A percentile compares a stretch with the other conserved stretches of the same genome.
Conservation (phyloP, 208 protist species). For the Leishmania tarentolae region DNA sequence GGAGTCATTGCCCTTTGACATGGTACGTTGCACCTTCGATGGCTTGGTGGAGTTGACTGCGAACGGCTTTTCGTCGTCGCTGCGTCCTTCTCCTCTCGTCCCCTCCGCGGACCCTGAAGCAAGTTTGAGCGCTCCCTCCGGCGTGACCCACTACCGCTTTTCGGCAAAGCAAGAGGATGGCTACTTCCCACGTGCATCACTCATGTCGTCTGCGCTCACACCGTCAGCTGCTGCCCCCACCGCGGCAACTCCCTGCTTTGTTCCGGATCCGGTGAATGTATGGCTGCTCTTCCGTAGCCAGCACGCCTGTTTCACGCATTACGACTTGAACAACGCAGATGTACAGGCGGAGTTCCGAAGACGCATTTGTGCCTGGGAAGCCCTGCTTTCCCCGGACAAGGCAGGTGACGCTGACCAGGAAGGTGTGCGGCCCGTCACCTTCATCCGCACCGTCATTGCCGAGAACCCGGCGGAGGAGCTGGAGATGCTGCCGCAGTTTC, state of each 20-base stretch:
- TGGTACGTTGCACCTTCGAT: slow-evolving; percentile 83
- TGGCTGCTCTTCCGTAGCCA: slow-evolving; percentile 81
- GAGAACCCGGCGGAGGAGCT: slow-evolving; percentile 69
- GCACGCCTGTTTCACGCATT: slow-evolving; percentile 86
- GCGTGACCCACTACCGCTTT: slow-evolving; percentile 9
- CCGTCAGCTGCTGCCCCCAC: neutral
- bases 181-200: slow-evolving; percentile 20
- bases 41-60: slow-evolving; percentile 66
- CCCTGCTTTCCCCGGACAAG: slow-evolving; percentile 1
- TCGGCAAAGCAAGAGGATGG: slow-evolving; percentile 4
- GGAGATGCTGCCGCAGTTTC: slow-evolving; percentile 58
- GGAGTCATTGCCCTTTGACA: slow-evolving; percentile 77
- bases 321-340: slow-evolving; percentile 65
- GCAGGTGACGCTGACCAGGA: neutral
- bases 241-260: slow-evolving; percentile 23
- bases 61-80: slow-evolving; percentile 43
- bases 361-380: slow-evolving; percentile 63
- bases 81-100: neutral
- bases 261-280: slow-evolving; percentile 63
- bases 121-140: neutral
- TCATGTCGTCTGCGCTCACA: neutral
- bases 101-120: neutral
- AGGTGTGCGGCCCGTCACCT: slow-evolving; percentile 46
- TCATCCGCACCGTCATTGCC: slow-evolving; percentile 75
- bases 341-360: slow-evolving; percentile 51